Percentiles rank a stretch among this genome's conserved stretches.
These are phyloP conservation scores for Ploettnerulaceae sp. DNA, from an alignment of 2,329 filamentous ascomycete species.

Conservation along the genomic window DNA sequence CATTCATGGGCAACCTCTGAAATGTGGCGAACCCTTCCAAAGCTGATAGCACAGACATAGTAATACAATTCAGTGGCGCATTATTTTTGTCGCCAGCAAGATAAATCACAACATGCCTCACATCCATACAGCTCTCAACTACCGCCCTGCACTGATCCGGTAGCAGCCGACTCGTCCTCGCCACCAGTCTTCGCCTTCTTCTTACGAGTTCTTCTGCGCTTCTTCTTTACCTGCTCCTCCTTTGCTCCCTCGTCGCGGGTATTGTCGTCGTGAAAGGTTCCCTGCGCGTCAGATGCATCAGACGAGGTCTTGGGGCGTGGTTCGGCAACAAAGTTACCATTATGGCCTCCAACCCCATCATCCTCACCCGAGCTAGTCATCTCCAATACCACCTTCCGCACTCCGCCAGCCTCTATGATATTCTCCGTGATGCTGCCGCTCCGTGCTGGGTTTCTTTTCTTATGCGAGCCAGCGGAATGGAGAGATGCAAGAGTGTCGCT, in stretches of 20 bases:
- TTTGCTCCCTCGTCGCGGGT: constrained; percentile 7
- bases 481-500: constrained; percentile 31
- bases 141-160: constrained; percentile 1
- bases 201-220: constrained; percentile 26
- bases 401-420: constrained; percentile 66
- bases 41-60: no score
- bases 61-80: no score
- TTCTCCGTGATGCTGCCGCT: constrained; percentile 78
- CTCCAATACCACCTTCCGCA: constrained; percentile 72
- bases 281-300: constrained; percentile 5
- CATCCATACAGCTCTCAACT: background rate
- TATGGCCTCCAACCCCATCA: background rate
- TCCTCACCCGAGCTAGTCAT: constrained; percentile 42
- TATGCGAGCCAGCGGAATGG: constrained; percentile 32
- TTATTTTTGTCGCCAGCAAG: background rate
- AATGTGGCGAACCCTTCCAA: no score
- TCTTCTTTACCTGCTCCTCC: constrained; percentile 27
- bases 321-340: constrained; percentile 4
- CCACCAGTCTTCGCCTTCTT: constrained; percentile 24
- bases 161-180: constrained; percentile 15
- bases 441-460: constrained; percentile 49
- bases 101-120: no score
- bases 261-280: constrained; percentile 5
- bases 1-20: no score
- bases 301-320: background rate